Evolutionary conservation across 75 land plant species (phyloP).

Genomic region (Selaginella moellendorffii): DNA sequence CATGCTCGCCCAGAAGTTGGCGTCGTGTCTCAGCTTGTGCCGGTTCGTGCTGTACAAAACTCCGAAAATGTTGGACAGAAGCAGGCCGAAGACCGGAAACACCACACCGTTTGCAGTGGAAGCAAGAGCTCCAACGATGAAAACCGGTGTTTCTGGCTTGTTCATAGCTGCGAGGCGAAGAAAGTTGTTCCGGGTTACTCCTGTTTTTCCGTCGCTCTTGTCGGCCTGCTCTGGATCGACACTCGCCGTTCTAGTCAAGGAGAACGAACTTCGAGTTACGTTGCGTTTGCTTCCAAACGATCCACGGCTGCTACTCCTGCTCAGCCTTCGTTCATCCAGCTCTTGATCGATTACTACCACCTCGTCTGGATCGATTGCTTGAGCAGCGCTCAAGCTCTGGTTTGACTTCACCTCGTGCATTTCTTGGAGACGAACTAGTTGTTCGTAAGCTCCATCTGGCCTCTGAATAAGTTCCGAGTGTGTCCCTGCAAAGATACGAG

Average conservation of each 20-base stretch:
- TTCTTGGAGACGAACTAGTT: constrained; percentile 56
- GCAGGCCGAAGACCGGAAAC: constrained; percentile 46
- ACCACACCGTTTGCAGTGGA: constrained; percentile 34
- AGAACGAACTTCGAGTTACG: neutral
- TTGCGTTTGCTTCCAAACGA: neutral
- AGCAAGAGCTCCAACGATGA: constrained; percentile 30
- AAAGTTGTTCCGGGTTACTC: constrained; percentile 16
- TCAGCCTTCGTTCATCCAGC: neutral
- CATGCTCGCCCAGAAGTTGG: constrained; percentile 46
- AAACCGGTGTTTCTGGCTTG: constrained; percentile 3
- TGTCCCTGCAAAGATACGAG: constrained; percentile 51
- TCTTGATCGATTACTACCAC: neutral
- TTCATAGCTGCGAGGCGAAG: neutral
- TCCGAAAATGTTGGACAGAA: constrained; percentile 41
- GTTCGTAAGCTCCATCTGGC: constrained; percentile 50
- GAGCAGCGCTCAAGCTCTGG: neutral
- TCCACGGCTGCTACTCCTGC: neutral
- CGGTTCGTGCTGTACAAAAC: constrained; percentile 36
- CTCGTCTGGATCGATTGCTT: neutral
- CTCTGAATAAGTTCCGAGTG: constrained; percentile 41
- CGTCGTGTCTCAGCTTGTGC: constrained; percentile 31
- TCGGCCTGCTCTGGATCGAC: neutral
- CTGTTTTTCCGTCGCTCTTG: neutral
- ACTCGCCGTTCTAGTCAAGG: no score
- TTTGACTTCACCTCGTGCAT: constrained; percentile 15